Conservation (phyloP, 768 basidiomycete genomes). For the Multifurca ochricompacta region DNA sequence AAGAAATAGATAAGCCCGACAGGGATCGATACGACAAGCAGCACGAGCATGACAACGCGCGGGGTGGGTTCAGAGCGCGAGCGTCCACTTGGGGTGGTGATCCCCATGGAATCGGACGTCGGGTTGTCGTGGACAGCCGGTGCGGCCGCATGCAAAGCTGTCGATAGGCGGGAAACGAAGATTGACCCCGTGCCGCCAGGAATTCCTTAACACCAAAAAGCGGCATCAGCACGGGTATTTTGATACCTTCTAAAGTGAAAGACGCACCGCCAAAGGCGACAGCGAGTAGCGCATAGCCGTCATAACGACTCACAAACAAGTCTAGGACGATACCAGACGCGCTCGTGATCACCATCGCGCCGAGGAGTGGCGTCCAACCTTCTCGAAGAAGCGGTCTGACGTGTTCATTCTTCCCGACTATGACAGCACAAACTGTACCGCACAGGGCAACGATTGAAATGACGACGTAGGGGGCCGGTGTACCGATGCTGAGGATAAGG, state of each 20-base stretch:
- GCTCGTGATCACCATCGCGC: slow-evolving; percentile 83
- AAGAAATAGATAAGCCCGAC: slow-evolving; percentile 69
- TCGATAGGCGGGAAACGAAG: slow-evolving; percentile 85
- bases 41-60: slow-evolving; percentile 53
- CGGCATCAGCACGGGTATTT: neutral
- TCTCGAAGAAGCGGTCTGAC: slow-evolving; percentile 67
- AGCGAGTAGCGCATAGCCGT: slow-evolving; percentile 81
- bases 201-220: slow-evolving; percentile 42
- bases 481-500: slow-evolving; percentile 60
- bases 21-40: slow-evolving; percentile 72
- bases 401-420: slow-evolving; percentile 58
- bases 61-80: slow-evolving; percentile 28
- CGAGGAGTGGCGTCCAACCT: slow-evolving; percentile 87
- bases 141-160: slow-evolving; percentile 67
- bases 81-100: slow-evolving; percentile 10
- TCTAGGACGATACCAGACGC: slow-evolving; percentile 91
- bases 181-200: slow-evolving; percentile 89
- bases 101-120: slow-evolving; percentile 9
- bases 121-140: slow-evolving; percentile 20
- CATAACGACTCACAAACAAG: slow-evolving; percentile 76
- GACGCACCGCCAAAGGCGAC: slow-evolving; percentile 77
- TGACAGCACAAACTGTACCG: slow-evolving; percentile 40
- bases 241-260: neutral
- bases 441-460: slow-evolving; percentile 42
- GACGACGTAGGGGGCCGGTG: slow-evolving; percentile 51